Percentiles rank a stretch among this genome's conserved stretches.
Evolutionary conservation across 345 rosid genomes (phyloP).

Genomic region (Arabis hirsuta): DNA sequence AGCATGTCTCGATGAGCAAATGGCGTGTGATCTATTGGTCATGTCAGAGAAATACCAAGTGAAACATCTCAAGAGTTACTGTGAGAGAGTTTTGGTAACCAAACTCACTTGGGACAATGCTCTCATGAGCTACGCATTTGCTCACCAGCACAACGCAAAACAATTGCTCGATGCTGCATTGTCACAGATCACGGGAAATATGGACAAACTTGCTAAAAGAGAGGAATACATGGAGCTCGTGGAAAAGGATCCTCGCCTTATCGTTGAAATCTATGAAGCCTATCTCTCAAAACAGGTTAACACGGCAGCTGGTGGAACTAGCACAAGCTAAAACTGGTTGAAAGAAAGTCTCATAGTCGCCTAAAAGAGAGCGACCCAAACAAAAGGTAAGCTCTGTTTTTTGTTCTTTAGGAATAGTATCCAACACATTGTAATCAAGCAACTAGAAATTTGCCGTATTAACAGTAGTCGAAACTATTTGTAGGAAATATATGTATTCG

Average conservation of each 20-base stretch:
- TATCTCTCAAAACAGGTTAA: conserved; percentile 72
- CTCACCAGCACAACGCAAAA: conserved; percentile 83
- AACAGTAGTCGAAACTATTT: background rate
- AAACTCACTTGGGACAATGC: conserved; percentile 80
- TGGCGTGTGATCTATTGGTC: conserved; percentile 78
- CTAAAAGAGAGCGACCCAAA: background rate
- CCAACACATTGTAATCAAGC: background rate
- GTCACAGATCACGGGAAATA: conserved; percentile 67
- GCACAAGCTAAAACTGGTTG: conserved; percentile 31
- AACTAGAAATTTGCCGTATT: background rate
- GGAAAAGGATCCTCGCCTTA: conserved; percentile 75
- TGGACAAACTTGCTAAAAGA: conserved; percentile 73
- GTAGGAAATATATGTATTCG: background rate
- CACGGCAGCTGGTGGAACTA: conserved; percentile 54
- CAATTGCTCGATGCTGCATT: conserved; percentile 67
- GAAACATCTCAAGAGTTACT: conserved; percentile 72
- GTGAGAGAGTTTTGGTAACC: conserved; percentile 76
- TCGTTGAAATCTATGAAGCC: conserved; percentile 80
- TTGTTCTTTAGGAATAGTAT: background rate
- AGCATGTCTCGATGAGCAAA: conserved; percentile 75
- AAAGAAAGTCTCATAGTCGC: background rate
- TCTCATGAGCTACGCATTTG: conserved; percentile 75
- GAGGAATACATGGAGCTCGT: conserved; percentile 77
- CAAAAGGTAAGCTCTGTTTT: background rate
- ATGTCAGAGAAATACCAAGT: conserved; percentile 88